These are phyloP conservation scores for Huntiella abstrusa DNA, from an alignment of 2,329 filamentous ascomycete genomes.

Conservation along the genomic window DNA sequence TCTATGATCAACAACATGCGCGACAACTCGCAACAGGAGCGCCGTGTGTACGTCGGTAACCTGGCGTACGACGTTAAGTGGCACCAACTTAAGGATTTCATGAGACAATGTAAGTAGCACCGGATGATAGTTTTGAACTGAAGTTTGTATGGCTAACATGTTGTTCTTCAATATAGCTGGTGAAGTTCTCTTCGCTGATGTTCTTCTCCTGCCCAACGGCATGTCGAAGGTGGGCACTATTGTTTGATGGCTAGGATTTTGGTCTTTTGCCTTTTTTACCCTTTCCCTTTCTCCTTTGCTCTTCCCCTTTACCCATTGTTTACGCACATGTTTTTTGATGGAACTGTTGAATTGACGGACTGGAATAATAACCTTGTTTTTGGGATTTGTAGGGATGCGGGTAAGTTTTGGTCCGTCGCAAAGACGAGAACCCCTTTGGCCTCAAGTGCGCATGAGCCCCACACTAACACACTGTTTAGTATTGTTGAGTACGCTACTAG, in stretches of 20 bases:
- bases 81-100: conserved; percentile 99
- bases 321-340: conserved; percentile 47
- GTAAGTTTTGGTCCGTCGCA: conserved; percentile 37
- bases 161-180: conserved; percentile 44
- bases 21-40: conserved; percentile 94
- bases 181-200: conserved; percentile 98
- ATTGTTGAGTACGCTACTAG: conserved; percentile 99
- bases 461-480: conserved; percentile 26
- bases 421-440: background rate
- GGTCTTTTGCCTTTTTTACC: conserved; percentile 35
- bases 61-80: conserved; percentile 99
- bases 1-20: conserved; percentile 91
- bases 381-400: conserved; percentile 98
- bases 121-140: background rate
- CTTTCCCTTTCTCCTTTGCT: conserved; percentile 56
- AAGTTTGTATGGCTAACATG: background rate
- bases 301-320: conserved; percentile 24
- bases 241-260: conserved; percentile 27
- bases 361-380: conserved; percentile 50
- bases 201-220: conserved; percentile 98
- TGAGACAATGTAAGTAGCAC: conserved; percentile 76
- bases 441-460: background rate
- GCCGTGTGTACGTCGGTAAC: conserved; percentile 97
- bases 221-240: conserved; percentile 99
- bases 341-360: conserved; percentile 98